Evolutionary conservation across 495 filamentous ascomycete genomes (phyloP), one percentile per base, ranked within the genome.

Genomic region (Penicillium verhagenii): DNA sequence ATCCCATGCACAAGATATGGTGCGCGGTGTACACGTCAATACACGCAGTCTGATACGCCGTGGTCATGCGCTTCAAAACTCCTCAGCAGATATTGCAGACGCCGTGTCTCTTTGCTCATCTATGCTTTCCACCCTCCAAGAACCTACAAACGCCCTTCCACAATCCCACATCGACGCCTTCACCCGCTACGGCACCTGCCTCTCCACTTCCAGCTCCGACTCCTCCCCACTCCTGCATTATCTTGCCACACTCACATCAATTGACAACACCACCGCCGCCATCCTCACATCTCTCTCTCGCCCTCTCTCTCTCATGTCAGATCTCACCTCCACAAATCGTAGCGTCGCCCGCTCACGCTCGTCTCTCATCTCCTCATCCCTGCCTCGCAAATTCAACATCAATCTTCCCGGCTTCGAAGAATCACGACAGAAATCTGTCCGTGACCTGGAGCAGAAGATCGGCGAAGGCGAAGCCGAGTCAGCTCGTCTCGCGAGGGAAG

Each of bases 1-100:
- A 44, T 83, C 85, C 42, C 87, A 95, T 63, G 93, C 94, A 2
- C 82, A 91, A 56, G 92, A 96, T 43, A 90, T 90, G 65, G 86
- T 97, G 49, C 84, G 90, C 35, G 84, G 86, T 57, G 82, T 96
- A 57, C 89, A 93, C 60, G 85, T 84, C 60, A 86, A 90, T 56
- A 92, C 89, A 2, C 87, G 86, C 62, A 90, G 83, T 53, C 81
- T 94, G 50, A 86, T 92, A 35, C 83, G 94, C 24, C 65, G 66
- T 9, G 73, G 68, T 20, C 59, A 72, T 37, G 62, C 65, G 6
- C 59, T 73, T 2, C 62, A 71, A 25, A 72, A 75, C 50, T 74
- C 60, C 11, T 42, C 58, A 14, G 58, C 66, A 72, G 90, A 96
- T 63, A 72, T 93, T 40, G 80, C 82, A 40, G 87, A 93, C 53